Conservation (phyloP, 1,139 yeast species). For the Suhomyces bolitotheri region DNA sequence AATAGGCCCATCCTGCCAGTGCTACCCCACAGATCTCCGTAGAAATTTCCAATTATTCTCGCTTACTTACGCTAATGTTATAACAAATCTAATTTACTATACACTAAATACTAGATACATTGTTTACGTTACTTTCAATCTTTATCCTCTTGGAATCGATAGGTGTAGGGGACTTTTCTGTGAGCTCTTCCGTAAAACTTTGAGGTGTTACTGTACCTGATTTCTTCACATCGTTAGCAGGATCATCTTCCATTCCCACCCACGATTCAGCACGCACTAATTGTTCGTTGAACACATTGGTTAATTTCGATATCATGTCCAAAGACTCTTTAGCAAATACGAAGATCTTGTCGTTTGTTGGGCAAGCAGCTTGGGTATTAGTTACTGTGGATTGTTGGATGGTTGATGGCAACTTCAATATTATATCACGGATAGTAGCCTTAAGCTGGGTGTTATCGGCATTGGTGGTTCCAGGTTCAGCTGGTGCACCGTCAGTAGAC, state of each 20-base stretch:
- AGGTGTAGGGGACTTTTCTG: constrained; percentile 9
- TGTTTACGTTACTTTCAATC: constrained; percentile 9
- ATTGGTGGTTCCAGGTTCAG: constrained; percentile 9
- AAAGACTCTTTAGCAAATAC: constrained; percentile 85
- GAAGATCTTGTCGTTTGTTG: constrained; percentile 60
- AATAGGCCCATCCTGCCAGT: no score
- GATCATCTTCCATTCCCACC: constrained; percentile 53
- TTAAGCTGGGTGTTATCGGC: constrained; percentile 36
- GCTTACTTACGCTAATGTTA: no score
- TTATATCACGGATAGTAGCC: constrained; percentile 75
- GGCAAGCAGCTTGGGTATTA: constrained; percentile 24
- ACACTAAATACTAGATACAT: no score
- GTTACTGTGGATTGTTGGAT: constrained; percentile 32
- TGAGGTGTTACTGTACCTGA: not conserved
- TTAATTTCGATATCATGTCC: constrained; percentile 82
- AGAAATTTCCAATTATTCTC: no score
- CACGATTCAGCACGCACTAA: constrained; percentile 82
- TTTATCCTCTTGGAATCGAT: constrained; percentile 14
- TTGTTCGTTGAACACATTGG: constrained; percentile 80
- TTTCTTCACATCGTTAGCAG: constrained; percentile 2
- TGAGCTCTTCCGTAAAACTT: constrained; percentile 1
- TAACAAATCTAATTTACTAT: no score
- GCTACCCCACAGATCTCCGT: no score
- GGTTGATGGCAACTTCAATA: constrained; percentile 65
- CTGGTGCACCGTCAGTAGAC: constrained; percentile 18